phyloP scores from a whole-genome alignment of 495 filamentous ascomycete genomes.

The Oidiodendron maius region DNA sequence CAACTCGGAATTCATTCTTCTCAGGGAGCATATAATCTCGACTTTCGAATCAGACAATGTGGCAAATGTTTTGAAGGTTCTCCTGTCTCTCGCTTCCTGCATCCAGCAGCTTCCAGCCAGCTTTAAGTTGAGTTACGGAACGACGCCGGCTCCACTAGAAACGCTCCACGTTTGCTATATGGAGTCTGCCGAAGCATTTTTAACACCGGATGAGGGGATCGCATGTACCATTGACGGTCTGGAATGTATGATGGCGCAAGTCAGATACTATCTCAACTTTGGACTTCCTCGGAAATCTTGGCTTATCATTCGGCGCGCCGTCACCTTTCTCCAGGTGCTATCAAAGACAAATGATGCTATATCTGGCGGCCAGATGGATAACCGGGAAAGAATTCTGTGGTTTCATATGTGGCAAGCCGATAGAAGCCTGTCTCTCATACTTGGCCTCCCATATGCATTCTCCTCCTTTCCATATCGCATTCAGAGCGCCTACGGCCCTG shows the following conservation, averaged over 20 bases:
- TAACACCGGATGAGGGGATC: conserved; percentile 43
- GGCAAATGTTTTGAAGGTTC: conserved; percentile 30
- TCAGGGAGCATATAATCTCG: conserved; percentile 8
- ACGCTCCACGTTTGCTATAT: too few relatives aligned
- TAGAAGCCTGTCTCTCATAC: conserved; percentile 39
- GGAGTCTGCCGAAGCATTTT: conserved; percentile 35
- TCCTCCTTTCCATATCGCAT: too few relatives aligned
- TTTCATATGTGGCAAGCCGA: conserved; percentile 36
- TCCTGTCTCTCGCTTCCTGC: conserved; percentile 31
- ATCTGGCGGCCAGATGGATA: conserved; percentile 27
- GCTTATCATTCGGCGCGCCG: conserved; percentile 38
- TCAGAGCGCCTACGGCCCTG: neutral
- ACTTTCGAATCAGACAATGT: conserved; percentile 19
- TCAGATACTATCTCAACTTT: conserved; percentile 40
- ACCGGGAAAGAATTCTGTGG: conserved; percentile 37
- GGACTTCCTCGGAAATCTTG: conserved; percentile 46
- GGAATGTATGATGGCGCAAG: conserved; percentile 39
- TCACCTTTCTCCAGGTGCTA: too few relatives aligned
- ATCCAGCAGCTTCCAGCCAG: conserved; percentile 27
- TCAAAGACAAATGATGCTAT: conserved; percentile 41
- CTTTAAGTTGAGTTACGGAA: conserved; percentile 19
- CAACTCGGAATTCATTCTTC: neutral
- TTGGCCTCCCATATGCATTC: conserved; percentile 47
- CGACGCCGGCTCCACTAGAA: conserved; percentile 26
- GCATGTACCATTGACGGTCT: conserved; percentile 45